These are phyloP conservation scores for Fusarium citri DNA, from an alignment of 2,329 filamentous ascomycete species.

Conservation along the genomic window DNA sequence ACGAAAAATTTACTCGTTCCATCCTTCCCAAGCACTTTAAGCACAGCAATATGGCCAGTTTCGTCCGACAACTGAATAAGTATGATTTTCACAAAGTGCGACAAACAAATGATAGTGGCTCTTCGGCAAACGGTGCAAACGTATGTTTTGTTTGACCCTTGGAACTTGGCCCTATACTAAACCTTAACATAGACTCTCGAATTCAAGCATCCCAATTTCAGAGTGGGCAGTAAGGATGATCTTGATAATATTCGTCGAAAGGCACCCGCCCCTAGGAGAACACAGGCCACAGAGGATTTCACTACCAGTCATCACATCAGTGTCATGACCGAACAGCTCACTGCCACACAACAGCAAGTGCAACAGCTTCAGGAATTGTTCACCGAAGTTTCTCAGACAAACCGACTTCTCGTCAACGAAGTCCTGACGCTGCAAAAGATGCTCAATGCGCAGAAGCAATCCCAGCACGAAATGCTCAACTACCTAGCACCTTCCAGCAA, in stretches of 20 bases:
- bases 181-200: constrained; percentile 67
- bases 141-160: constrained; percentile 42
- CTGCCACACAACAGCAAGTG: constrained; percentile 92
- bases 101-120: constrained; percentile 54
- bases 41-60: constrained; percentile 98
- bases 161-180: constrained; percentile 13
- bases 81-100: constrained; percentile 99
- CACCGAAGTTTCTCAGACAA: constrained; percentile 76
- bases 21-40: constrained; percentile 99
- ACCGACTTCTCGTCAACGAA: constrained; percentile 71
- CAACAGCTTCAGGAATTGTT: constrained; percentile 88
- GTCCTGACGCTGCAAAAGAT: constrained; percentile 71
- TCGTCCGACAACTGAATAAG: constrained; percentile 95
- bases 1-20: constrained; percentile 97
- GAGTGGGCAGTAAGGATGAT: constrained; percentile 94
- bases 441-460: constrained; percentile 68
- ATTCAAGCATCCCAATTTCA: constrained; percentile 97
- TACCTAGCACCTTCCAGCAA: constrained; percentile 61
- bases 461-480: constrained; percentile 68
- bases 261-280: constrained; percentile 89
- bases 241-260: constrained; percentile 97
- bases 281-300: constrained; percentile 74
- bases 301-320: constrained; percentile 89
- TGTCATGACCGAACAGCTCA: constrained; percentile 86
- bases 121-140: constrained; percentile 52